phyloP scores from a whole-genome alignment of 768 basidiomycete genomes.

The Cystofilobasidium capitatum region DNA sequence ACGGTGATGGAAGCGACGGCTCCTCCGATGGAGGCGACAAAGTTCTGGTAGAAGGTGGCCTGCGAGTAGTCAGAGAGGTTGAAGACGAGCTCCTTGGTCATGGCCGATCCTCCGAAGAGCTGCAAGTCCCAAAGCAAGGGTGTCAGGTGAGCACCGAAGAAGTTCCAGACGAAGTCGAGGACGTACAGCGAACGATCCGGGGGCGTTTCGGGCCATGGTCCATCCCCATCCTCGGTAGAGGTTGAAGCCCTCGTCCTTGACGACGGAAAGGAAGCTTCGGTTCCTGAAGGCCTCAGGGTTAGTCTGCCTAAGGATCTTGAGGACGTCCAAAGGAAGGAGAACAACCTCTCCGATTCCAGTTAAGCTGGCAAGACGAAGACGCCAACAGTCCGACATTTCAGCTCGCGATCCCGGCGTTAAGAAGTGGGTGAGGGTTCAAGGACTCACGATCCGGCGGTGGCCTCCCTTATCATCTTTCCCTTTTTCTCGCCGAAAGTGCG shows the following conservation, averaged over 20 bases:
- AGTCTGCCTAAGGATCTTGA: constrained; percentile 94
- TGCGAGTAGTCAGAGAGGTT: constrained; percentile 79
- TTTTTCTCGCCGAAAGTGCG: constrained; percentile 83
- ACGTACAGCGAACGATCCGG: constrained; percentile 84
- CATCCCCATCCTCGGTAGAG: constrained; percentile 98
- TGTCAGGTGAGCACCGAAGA: constrained; percentile 6
- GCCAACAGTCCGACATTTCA: not conserved
- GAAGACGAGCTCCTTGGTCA: constrained; percentile 86
- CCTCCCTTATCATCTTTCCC: constrained; percentile 93
- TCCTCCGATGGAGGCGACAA: constrained; percentile 85
- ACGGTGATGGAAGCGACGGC: constrained; percentile 92
- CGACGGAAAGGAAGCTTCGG: constrained; percentile 76
- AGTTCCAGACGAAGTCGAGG: not conserved
- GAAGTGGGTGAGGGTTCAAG: no score
- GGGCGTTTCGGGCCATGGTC: constrained; percentile 97
- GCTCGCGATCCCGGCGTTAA: not conserved
- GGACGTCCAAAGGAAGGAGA: constrained; percentile 87
- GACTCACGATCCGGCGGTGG: constrained; percentile 77
- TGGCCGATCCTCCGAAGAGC: constrained; percentile 95
- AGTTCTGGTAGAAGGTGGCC: constrained; percentile 97
- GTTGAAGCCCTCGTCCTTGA: constrained; percentile 74
- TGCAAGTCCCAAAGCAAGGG: constrained; percentile 39
- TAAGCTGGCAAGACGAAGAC: constrained; percentile 40
- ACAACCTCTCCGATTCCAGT: constrained; percentile 93
- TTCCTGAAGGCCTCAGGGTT: constrained; percentile 98